phyloP scores from a whole-genome alignment of 2,329 filamentous ascomycete species.

The Ophiostoma quercus region DNA sequence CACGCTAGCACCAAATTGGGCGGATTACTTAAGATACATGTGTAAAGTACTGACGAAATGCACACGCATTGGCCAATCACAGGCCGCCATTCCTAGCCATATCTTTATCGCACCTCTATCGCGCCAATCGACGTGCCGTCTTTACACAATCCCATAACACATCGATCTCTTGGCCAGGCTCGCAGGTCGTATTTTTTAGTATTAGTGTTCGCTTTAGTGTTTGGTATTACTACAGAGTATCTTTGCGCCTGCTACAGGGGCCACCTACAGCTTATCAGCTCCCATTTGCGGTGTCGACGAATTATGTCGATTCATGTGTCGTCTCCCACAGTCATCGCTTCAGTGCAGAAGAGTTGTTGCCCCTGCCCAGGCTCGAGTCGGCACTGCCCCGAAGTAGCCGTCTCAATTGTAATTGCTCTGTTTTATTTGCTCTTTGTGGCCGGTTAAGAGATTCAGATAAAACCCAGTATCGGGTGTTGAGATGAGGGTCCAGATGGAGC shows the following conservation, averaged over 20 bases:
- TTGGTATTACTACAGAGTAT: not conserved
- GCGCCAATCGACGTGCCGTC: not conserved
- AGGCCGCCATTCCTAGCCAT: not conserved
- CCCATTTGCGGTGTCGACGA: not conserved
- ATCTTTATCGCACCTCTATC: not conserved
- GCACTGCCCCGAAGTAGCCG: not conserved
- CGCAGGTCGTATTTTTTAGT: not conserved
- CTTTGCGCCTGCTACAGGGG: not conserved
- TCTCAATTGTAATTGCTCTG: not conserved
- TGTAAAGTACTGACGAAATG: constrained; percentile 6
- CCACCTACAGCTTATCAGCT: not conserved
- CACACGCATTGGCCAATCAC: constrained; percentile 6
- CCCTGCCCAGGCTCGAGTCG: not conserved
- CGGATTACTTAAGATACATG: not conserved
- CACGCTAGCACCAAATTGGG: not conserved
- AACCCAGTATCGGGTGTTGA: not conserved
- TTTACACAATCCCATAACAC: constrained; percentile 17
- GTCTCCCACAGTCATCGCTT: constrained; percentile 11
- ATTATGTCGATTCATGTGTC: not conserved
- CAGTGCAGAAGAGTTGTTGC: not conserved
- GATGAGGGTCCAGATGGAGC: not conserved
- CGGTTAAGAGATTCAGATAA: not conserved
- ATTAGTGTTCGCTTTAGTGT: not conserved
- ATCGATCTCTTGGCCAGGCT: constrained; percentile 8
- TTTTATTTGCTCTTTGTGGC: not conserved